phyloP scores from a whole-genome alignment of 139 green algal species.

The Chlamydomonas incerta region DNA sequence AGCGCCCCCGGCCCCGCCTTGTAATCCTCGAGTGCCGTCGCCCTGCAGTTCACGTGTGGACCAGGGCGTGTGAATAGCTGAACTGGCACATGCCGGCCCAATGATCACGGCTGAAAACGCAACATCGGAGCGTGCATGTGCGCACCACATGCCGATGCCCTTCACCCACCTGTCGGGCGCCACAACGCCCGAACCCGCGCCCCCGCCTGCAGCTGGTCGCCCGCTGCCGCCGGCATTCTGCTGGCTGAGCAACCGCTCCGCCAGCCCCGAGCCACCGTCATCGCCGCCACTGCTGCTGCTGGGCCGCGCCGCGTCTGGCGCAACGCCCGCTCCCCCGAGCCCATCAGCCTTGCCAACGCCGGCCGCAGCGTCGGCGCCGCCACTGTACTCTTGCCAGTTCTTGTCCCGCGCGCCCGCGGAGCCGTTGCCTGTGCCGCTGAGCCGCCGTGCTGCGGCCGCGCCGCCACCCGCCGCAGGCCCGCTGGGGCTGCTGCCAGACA shows the following conservation, averaged over 20 bases:
- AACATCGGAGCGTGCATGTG: neutral
- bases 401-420: neutral
- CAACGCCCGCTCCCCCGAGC: constrained; percentile 41
- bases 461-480: neutral
- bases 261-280: neutral
- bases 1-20: constrained; percentile 42
- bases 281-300: neutral
- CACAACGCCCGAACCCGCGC: neutral
- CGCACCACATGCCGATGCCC: neutral
- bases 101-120: too few relatives aligned
- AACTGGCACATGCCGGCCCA: too few relatives aligned
- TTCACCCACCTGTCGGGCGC: neutral
- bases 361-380: neutral
- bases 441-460: neutral
- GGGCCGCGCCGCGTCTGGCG: constrained; percentile 53
- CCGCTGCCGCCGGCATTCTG: neutral
- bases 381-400: neutral
- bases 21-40: constrained; percentile 49
- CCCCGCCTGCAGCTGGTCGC: neutral
- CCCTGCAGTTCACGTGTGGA: neutral
- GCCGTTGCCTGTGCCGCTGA: constrained; percentile 11
- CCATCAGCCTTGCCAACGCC: neutral
- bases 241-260: constrained; percentile 27
- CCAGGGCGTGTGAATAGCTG: too few relatives aligned
- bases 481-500: neutral